Evolutionary conservation across 1,284 basidiomycete species (phyloP).

Genomic region (Boletellus deceptivus): DNA sequence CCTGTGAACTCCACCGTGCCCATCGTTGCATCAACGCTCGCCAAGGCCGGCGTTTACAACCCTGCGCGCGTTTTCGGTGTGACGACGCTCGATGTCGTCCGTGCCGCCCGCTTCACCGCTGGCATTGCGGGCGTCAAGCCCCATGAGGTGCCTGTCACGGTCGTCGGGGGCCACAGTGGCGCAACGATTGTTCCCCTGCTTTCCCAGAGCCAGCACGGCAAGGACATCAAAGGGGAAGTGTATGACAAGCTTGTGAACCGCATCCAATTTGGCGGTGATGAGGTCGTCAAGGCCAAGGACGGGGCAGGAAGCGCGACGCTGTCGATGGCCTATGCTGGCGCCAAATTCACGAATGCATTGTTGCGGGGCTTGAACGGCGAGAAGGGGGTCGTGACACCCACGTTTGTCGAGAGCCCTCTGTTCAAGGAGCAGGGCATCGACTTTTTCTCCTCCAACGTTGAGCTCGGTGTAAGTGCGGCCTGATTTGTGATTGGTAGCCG

Average conservation of each 20-base stretch:
- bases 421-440: conserved; percentile 81
- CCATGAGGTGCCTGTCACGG: conserved; percentile 74
- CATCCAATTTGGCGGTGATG: conserved; percentile 92
- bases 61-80: conserved; percentile 80
- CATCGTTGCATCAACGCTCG: conserved; percentile 91
- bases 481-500: not conserved
- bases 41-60: conserved; percentile 94
- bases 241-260: conserved; percentile 76
- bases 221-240: conserved; percentile 56
- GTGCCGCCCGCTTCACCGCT: conserved; percentile 89
- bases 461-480: conserved; percentile 74
- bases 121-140: conserved; percentile 69
- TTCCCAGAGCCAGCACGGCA: conserved; percentile 72
- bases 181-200: conserved; percentile 95
- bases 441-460: conserved; percentile 89
- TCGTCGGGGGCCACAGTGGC: conserved; percentile 96
- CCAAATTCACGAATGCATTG: conserved; percentile 84
- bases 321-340: conserved; percentile 92
- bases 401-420: conserved; percentile 86
- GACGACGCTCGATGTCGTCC: conserved; percentile 96
- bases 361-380: conserved; percentile 86
- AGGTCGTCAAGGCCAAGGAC: conserved; percentile 88
- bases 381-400: conserved; percentile 80
- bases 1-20: conserved; percentile 96
- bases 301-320: conserved; percentile 88